phyloP scores from a whole-genome alignment of 192 early-diverging fungal species.

The Oehlia diaphana region DNA sequence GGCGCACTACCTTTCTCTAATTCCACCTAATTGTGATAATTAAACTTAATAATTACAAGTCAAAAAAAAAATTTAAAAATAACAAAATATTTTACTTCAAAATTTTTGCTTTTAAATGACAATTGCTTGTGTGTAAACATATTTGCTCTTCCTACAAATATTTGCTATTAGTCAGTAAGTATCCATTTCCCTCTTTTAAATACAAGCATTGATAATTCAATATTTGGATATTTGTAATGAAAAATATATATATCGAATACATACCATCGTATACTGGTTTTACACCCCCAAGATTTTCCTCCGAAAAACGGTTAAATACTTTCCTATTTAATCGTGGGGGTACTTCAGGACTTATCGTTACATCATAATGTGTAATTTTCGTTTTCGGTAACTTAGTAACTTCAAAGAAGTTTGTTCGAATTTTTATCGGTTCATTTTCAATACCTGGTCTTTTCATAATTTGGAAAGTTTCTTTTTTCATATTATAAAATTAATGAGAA shows the following conservation, averaged over 20 bases:
- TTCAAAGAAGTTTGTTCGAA: no score
- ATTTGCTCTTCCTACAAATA: conserved; percentile 81
- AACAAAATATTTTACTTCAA: conserved; percentile 46
- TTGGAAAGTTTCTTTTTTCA: no score
- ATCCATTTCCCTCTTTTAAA: not conserved
- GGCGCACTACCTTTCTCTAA: conserved; percentile 33
- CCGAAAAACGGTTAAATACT: no score
- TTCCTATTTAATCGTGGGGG: no score
- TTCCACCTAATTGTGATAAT: conserved; percentile 38
- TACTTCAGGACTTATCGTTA: no score
- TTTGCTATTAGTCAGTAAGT: not conserved
- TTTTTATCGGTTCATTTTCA: no score
- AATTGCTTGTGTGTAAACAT: conserved; percentile 63
- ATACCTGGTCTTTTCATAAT: no score
- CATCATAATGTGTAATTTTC: no score
- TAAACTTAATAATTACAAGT: not conserved
- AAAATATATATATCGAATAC: not conserved
- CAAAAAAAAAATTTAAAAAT: not conserved
- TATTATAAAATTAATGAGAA: no score
- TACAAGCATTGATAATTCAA: no score
- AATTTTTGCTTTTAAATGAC: conserved; percentile 37
- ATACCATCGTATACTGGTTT: conserved; percentile 77
- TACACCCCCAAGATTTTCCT: conserved; percentile 38
- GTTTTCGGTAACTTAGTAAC: no score
- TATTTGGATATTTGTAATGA: no score